Base-by-base conservation (phyloP, 345 rosid genomes). In the Camelina laxa region DNA sequence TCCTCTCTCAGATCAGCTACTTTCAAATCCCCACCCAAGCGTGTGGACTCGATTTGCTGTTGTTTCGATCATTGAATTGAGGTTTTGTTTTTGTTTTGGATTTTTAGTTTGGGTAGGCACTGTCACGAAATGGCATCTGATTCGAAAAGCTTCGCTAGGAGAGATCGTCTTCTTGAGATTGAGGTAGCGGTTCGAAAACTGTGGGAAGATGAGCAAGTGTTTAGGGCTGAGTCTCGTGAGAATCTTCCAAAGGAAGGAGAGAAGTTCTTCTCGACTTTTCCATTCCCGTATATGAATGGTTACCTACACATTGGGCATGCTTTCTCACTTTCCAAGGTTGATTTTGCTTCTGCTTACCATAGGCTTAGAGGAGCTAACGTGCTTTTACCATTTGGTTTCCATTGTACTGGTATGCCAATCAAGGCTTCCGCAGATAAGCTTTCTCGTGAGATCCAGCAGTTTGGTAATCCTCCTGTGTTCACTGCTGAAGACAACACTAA, bases 391-490 rank as follows among this genome's bases (percentile, higher is more conserved):
- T 93, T 93, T 80, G 97, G 82, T 35, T 93, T 93, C 60, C 98
- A 93, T 67, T 91, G 97, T 70, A 93, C 98, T 21, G 98, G 98
- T 45, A 93, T 93, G 97, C 98, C 97, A 3, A 93, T 93, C 35
- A 91, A 93, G 85, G 98, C 98, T 39, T 86, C 97, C 1, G 98
- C 98, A 3, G 98, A 89, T 82, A 94, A 94, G 65, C 95, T 94
- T 68, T 77, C 80, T 6, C 81, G 96, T 22, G 98, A 94, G 80
- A 84, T 90, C 17, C 50, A 87, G 30, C 74, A 67, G 80, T 94
- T 82, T 56, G 98, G 98, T 13, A 45, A 90, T 48, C 98, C 97
- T 22, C 97, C 97, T 0, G 76, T 81, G 4, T 94, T 94, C 38
- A 35, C 75, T 54, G 75, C 68, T n/a, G 80, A 80, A 62, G 75